A percentile compares a stretch with the other conserved stretches of the same genome.
Evolutionary conservation across 345 rosid genomes (phyloP).

Genomic region (Laguncularia racemosa): DNA sequence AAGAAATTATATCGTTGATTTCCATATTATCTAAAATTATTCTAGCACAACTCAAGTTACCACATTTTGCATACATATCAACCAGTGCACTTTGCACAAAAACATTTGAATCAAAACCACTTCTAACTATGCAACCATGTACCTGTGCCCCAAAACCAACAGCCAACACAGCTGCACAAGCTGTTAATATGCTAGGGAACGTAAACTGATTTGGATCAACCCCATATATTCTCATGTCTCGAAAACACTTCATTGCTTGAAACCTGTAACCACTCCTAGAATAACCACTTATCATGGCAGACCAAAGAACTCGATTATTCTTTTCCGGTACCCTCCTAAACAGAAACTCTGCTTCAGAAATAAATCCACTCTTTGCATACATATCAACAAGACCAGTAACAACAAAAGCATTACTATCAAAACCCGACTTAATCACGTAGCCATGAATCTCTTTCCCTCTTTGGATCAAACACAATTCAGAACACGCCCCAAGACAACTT

Average conservation of each 20-base stretch:
- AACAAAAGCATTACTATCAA: constrained; percentile 48
- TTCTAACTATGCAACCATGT: constrained; percentile 57
- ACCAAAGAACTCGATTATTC: constrained; percentile 67
- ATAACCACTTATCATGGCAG: constrained; percentile 81
- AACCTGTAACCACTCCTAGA: constrained; percentile 45
- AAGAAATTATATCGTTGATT: constrained; percentile 57
- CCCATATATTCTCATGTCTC: constrained; percentile 50
- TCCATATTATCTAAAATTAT: constrained; percentile 36
- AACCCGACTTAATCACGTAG: constrained; percentile 38
- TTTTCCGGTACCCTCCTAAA: constrained; percentile 31
- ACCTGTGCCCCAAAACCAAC: constrained; percentile 57
- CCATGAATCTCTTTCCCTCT: constrained; percentile 80
- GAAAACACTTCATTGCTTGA: constrained; percentile 56
- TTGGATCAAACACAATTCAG: constrained; percentile 30
- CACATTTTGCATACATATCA: constrained; percentile 81
- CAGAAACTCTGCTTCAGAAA: constrained; percentile 62
- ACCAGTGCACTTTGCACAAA: constrained; percentile 76
- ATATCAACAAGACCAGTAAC: constrained; percentile 71
- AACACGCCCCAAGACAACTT: constrained; percentile 58
- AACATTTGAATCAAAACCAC: constrained; percentile 53
- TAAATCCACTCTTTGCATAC: constrained; percentile 64
- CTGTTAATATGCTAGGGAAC: constrained; percentile 70
- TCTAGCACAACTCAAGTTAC: constrained; percentile 54
- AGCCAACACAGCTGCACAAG: constrained; percentile 50
- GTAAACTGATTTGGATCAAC: constrained; percentile 63